Evolutionary conservation across 1,139 yeast species (phyloP), one percentile per base, ranked within the genome.

Genomic region (Suhomyces bribrorum): DNA sequence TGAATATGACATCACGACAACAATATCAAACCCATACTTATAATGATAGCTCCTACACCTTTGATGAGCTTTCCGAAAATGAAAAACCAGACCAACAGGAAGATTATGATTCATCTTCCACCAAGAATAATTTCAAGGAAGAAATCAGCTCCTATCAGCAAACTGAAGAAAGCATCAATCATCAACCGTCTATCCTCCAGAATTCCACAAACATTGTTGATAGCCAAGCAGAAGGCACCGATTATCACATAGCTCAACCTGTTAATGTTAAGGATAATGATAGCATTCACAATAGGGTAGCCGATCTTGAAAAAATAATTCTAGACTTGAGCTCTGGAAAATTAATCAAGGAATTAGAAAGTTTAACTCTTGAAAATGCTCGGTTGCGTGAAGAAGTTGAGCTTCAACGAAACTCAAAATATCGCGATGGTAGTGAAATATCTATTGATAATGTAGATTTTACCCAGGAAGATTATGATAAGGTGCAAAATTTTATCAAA

Each of bases 1-100:
- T 32, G 31, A 26, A 37, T 13, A 14, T 24, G 25, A 14, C 32
- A 3, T 12, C 35, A 3, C 14, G 14, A 18, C n/a, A 16, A n/a
- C 33, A 29, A 12, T 26, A 20, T 20, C 23, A 18, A 20, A 11
- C 24, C 2, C 44, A 37, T 23, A 31, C 33, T 12, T 47, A 48
- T 29, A 43, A 49, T 24, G 61, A 54, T 22, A 58, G 62, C 32
- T 54, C 62, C 3, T 64, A 59, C 34, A 64, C 69, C 2, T 64
- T 53, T 50, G 68, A 64, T 38, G 64, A 57, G 15, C 34, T 47
- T 26, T 46, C 53, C 2, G 53, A 38, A 4, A 26, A 41, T 28
- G 46, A 44, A 7, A 39, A 36, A 20, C 28, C 40, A 4, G 38
- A 34, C n/a, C 33, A 29, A 3, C 17, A 7, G 5, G 41, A 36